A percentile compares a stretch with the other conserved stretches of the same genome.
Evolutionary conservation across 2,329 filamentous ascomycete genomes (phyloP).

Genomic region (Sporothrix pallida): DNA sequence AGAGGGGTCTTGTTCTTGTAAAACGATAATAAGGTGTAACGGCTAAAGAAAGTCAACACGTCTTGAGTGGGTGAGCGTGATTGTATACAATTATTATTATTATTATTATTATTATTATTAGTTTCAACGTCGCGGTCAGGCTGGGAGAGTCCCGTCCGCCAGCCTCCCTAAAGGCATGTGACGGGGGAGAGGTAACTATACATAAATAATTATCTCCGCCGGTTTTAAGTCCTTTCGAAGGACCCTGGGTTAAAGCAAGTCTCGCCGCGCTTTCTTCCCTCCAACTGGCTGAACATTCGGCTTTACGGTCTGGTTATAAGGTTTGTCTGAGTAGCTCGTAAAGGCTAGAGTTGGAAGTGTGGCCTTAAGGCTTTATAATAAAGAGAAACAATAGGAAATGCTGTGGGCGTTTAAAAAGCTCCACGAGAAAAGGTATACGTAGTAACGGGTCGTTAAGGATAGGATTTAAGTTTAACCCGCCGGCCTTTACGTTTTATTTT

Average conservation of each 20-base stretch:
- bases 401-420: too few species aligned
- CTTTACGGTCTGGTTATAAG: constrained; percentile 15
- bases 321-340: constrained; percentile 19
- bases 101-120: constrained; percentile 28
- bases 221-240: constrained; percentile 9
- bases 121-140: constrained; percentile 19
- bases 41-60: constrained; percentile 2
- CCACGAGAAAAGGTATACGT: too few species aligned
- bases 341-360: not conserved
- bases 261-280: constrained; percentile 23
- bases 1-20: too few species aligned
- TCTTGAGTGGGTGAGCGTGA: not conserved
- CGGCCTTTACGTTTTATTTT: too few species aligned
- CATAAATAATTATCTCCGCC: constrained; percentile 17
- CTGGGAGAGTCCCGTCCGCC: constrained; percentile 2
- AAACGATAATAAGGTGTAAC: not conserved
- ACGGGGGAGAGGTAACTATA: constrained; percentile 22
- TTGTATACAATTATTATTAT: not conserved
- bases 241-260: constrained; percentile 23
- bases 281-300: constrained; percentile 22
- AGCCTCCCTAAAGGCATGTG: constrained; percentile 20
- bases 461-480: too few species aligned
- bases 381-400: too few species aligned
- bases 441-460: too few species aligned
- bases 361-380: too few species aligned